A percentile compares a stretch with the other conserved stretches of the same genome.
These are phyloP conservation scores for Aureobasidium mangrovei DNA, from an alignment of 2,329 filamentous ascomycete species.

Conservation along the genomic window DNA sequence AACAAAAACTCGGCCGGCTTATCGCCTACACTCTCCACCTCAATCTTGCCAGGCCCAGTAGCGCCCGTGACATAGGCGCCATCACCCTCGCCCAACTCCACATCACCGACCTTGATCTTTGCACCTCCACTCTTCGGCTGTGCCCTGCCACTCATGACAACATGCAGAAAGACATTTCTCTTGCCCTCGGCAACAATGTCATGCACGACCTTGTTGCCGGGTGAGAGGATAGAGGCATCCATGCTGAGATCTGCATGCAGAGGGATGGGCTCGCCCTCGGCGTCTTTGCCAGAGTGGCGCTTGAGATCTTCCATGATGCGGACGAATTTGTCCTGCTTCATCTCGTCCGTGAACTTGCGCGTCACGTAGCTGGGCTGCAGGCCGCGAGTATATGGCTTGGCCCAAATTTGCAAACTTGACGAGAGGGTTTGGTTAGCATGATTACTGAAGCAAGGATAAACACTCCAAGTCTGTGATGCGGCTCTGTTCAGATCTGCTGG, in stretches of 20 bases:
- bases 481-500: background rate
- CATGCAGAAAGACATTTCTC: slow-evolving; percentile 68
- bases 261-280: slow-evolving; percentile 61
- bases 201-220: slow-evolving; percentile 60
- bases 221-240: slow-evolving; percentile 65
- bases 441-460: too few relatives aligned
- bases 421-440: too few relatives aligned
- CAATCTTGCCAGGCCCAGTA: slow-evolving; percentile 35
- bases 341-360: slow-evolving; percentile 59
- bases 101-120: slow-evolving; percentile 60
- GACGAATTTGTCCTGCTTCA: slow-evolving; percentile 62
- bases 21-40: slow-evolving; percentile 40
- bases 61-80: slow-evolving; percentile 61
- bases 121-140: slow-evolving; percentile 60
- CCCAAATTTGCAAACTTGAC: slow-evolving; percentile 68
- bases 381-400: slow-evolving; percentile 64
- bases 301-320: slow-evolving; percentile 68
- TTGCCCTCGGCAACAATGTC: slow-evolving; percentile 56
- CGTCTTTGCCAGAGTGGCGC: slow-evolving; percentile 55
- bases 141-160: slow-evolving; percentile 55
- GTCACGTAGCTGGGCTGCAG: slow-evolving; percentile 71
- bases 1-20: slow-evolving; percentile 40
- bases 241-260: slow-evolving; percentile 80
- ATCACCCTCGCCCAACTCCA: slow-evolving; percentile 65
- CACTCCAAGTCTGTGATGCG: background rate